Conservation (phyloP, 2,329 filamentous ascomycete species). For the Pseudopithomyces maydicus region DNA sequence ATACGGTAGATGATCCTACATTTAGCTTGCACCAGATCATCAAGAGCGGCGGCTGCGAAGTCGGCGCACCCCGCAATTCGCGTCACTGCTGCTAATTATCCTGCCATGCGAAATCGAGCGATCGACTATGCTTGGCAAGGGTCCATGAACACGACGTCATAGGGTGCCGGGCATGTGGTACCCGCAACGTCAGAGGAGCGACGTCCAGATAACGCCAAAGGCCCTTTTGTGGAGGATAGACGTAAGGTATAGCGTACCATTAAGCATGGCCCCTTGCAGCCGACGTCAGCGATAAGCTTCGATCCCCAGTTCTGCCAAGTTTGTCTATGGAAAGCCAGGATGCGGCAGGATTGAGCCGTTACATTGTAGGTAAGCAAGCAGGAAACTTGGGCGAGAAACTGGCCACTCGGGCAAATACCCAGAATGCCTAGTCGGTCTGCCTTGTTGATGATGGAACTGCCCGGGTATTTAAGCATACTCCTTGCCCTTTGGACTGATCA, state of each 20-base stretch:
- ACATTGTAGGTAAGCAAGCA: background rate
- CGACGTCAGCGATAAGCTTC: slow-evolving; percentile 5
- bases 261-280: background rate
- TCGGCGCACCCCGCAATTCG: no score
- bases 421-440: no score
- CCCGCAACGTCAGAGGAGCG: background rate
- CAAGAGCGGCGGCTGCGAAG: no score
- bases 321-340: background rate
- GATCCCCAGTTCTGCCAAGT: background rate
- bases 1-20: no score
- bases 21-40: no score
- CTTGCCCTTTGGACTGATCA: no score
- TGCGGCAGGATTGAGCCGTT: background rate
- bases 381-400: no score
- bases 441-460: no score
- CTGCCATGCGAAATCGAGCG: no score
- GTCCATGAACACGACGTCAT: background rate
- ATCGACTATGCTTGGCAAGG: slow-evolving; percentile 3
- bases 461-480: no score
- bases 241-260: background rate
- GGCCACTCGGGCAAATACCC: no score
- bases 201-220: background rate
- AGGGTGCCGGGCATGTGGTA: background rate
- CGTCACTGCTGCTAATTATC: no score
- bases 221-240: background rate